Evolutionary conservation across 2,329 filamentous ascomycete genomes (phyloP), one percentile per base, ranked within the genome.

Genomic region (Fusarium setosum): DNA sequence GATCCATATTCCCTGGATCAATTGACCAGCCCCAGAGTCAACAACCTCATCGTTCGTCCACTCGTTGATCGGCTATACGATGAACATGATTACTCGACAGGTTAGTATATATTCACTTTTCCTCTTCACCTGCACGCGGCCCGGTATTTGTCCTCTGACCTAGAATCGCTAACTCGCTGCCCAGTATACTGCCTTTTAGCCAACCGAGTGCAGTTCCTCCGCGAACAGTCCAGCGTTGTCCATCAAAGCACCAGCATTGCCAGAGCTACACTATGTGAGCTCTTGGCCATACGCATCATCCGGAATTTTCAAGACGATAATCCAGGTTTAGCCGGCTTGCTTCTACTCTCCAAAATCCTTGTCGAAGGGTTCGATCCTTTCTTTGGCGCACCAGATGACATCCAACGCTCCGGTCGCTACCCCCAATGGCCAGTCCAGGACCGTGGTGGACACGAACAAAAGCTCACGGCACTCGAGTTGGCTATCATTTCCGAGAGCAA

Each of bases 401-500:
- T 91, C 13, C 77, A 82, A 21, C 79, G 80, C 18, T 79, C 84
- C 31, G 82, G 82, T 3, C 72, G 78, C 8, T 72, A 74, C 10
- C 69, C 72, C 4, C 79, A 80, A 42, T 81, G 79, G 79, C 76
- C 78, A 0, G 67, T 79, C 0, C 78, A 80, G 37, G 71, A 76
- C 13, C 71, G 79, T 63, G 77, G 75, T 31, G 78, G 80, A 11
- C 73, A 80, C 61, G 80, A 81, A 66, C 70, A 86, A 42, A 89
- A 88, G 74, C 75, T 91, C 31, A 91, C 89, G 4, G 88, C 89
- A 1, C 81, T 92, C 4, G 90, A 92, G 73, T 84, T 92, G n/a
- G 89, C 89, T 23, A 91, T 92, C 53, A 82, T 92, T 1, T 89
- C 88, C 0, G 88, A 92, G 72, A 89, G 88, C 69, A 92, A 92